Evolutionary conservation across 2,329 filamentous ascomycete genomes (phyloP), one percentile per base, ranked within the genome.

Genomic region (Claviceps lovelessii): DNA sequence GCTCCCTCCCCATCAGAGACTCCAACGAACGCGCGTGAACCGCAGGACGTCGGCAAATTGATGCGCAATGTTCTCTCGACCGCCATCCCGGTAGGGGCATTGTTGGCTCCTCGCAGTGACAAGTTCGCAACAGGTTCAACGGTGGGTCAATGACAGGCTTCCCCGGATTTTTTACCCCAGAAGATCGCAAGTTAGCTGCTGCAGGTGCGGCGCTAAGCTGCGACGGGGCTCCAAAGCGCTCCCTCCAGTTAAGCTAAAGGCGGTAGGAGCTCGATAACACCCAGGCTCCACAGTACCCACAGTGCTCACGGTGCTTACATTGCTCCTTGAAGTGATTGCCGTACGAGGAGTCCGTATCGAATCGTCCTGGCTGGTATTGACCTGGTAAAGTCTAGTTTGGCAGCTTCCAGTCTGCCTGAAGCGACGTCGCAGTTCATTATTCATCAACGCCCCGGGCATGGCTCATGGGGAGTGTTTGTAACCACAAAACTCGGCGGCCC

Each of bases 161-260:
- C 61, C 61, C 61, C 61, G 57, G 61, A 61, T 60, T 62, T 41
- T 55, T 55, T 57, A 58, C 60, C 61, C 61, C 61, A 55, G 60
- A 57, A 53, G 52, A 56, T 56, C 55, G 53, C 54, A 51, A 28
- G 23, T 23, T 56, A 57, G 60, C 54, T 56, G 57, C 54, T 54
- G 49, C 54, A 58, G 54, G 42, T 15, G 31, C 17, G 31, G 42
- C 56, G 58, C 56, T 49, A 53, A 44, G 17, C 49, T 41, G 31
- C 19, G 48, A 51, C 9, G 19, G 35, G 11, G 42, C 41, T n/a
- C 19, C 50, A 54, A 15, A 49, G 42, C 7, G 35, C 44, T 44
- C 28, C 17, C 29, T 41, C 23, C 28, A 47, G 15, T 46, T 23
- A 23, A 23, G 31, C 31, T 33, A 33, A 23, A 23, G 23, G 23